Evolutionary conservation across 352 stramenopile genomes (phyloP).

Genomic region (Globisporangium perplexum): DNA sequence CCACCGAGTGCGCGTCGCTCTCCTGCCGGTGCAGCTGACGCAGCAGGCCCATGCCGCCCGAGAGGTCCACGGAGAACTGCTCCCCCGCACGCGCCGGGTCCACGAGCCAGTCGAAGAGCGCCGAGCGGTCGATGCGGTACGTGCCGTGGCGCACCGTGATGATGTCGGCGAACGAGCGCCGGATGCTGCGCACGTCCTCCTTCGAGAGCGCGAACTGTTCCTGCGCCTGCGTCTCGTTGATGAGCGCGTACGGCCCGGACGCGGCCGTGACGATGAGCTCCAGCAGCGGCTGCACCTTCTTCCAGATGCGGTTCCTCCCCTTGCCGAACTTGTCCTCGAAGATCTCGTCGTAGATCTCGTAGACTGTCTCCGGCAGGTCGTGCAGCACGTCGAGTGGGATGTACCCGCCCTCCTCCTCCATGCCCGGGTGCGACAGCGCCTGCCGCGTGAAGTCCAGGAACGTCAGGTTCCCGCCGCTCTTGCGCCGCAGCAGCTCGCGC

Average conservation of each 20-base stretch:
- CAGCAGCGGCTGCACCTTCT: conserved; percentile 66
- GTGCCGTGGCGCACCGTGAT: conserved; percentile 51
- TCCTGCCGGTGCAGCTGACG: conserved; percentile 25
- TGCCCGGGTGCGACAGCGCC: conserved; percentile 60
- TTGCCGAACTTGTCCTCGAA: conserved; percentile 87
- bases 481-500: conserved; percentile 47
- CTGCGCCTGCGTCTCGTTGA: conserved; percentile 64
- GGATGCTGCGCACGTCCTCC: conserved; percentile 66
- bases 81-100: conserved; percentile 45
- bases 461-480: conserved; percentile 69
- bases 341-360: conserved; percentile 81
- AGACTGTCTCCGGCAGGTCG: conserved; percentile 71
- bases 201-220: conserved; percentile 43
- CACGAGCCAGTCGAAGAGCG: conserved; percentile 66
- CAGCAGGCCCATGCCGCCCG: conserved; percentile 39
- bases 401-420: conserved; percentile 37
- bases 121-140: conserved; percentile 69
- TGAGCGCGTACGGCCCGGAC: conserved; percentile 58
- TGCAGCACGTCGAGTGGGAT: conserved; percentile 60
- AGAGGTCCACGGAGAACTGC: conserved; percentile 58
- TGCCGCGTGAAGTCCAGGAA: conserved; percentile 81
- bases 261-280: conserved; percentile 67
- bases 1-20: conserved; percentile 16
- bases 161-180: conserved; percentile 71
- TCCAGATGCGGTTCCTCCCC: conserved; percentile 66